Evolutionary conservation across 345 rosid species (phyloP), one percentile per base, ranked within the genome.

Genomic region (Viola odorata): DNA sequence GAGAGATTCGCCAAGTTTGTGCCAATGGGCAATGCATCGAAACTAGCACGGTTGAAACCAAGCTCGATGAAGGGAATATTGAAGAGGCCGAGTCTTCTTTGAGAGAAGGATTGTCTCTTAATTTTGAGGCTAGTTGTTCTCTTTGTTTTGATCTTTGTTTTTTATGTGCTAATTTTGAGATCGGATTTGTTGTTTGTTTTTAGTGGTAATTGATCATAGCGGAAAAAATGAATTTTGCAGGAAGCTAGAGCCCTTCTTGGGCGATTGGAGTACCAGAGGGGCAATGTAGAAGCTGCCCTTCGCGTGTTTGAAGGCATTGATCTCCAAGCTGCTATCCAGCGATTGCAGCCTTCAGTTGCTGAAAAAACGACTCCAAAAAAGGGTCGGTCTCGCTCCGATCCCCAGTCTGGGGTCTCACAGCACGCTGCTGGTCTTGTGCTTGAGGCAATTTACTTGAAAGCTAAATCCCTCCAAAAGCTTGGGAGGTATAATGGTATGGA

Each of bases 231-330:
- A 16, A 63, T 37, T 67, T 72, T 66, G 54, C 58, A 92, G 96
- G 96, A 92, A 82, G 96, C 98, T 42, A 89, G 96, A 74, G 94
- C 98, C 61, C 91, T 92, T 76, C 87, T 92, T 68, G 98, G 96
- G 61, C 87, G 86, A 75, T 69, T 92, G 70, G 96, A 92, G 40
- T 92, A 92, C 67, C 96, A 92, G 72, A 80, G 96, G 84, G 98
- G 96, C 61, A 89, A 92, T 67, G 63, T 92, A 36, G 96, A 92
- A 75, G 90, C 87, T 40, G 96, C 98, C 15, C 94, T 92, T 68
- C 94, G 83, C 69, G 90, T 89, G 60, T 84, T 87, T 62, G 94
- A 92, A 67, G 98, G 98, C 70, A 89, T 92, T 75, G 96, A 92
- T 70, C 91, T 92, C 61, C 91, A 87, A 57, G 89, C 90, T 51